Evolutionary conservation across 371 early-diverging fungal genomes (phyloP), one percentile per base, ranked within the genome.

Genomic region (Blyttiomyces sp.): DNA sequence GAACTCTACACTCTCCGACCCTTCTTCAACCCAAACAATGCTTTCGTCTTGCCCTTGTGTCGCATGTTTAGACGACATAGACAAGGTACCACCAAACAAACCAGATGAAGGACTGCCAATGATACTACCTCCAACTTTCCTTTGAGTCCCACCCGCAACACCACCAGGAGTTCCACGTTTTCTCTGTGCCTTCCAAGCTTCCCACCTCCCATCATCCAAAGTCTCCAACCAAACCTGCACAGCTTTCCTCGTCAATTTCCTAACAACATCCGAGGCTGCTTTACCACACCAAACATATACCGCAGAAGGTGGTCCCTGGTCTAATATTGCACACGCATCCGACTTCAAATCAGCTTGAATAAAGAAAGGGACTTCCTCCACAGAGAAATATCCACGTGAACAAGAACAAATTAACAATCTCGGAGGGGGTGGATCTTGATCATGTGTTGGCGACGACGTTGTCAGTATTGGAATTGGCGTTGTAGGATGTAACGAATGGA

Each of bases 171-270:
- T 36, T 6, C 4, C 13, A n/a, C 55, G 7, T 11, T 43, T 43
- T 21, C 28, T 43, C 45, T 33, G 17, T 24, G 30, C 16, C 34
- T 7, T n/a, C 49, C 35, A 5, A 45, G 35, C 13, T 57, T 32
- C 48, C 48, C 36, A 31, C 13, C 73, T 27, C 17, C 71, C 75
- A 44, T 74, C 75, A 35, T 72, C 68, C 30, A 69, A 43, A 6
- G 55, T 48, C 44, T 69, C 63, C n/a, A 79, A 39, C 74, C 74
- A 79, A 5, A 79, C 75, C 35, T 76, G 67, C 2, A 73, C 74
- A 19, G 71, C 67, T 64, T 76, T 72, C 27, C 69, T 39, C 11
- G 71, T 68, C 55, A 79, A 54, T 56, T 74, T 72, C 13, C 59
- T 2, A 21, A 79, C 76, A 5, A 79, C 79, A 58, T 76, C 76